Evolutionary conservation across 140 eudicot genomes (phyloP).

Genomic region (Cichorium intybus): DNA sequence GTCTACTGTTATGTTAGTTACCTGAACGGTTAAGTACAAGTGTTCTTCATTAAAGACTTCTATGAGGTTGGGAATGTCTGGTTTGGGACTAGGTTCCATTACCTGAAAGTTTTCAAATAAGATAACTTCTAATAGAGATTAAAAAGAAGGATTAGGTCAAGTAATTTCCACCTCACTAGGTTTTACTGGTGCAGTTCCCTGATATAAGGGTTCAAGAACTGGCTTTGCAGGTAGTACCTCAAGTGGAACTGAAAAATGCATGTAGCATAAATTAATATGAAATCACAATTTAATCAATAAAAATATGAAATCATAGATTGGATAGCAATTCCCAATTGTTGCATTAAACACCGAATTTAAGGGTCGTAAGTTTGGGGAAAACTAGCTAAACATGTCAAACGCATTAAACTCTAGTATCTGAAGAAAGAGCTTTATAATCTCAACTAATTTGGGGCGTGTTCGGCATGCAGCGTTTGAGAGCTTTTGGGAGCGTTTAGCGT

Average conservation of each 20-base stretch:
- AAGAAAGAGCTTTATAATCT: too few relatives aligned
- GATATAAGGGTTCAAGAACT: conserved; percentile 53
- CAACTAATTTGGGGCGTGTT: too few relatives aligned
- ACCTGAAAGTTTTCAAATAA: conserved; percentile 30
- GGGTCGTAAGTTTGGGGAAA: too few relatives aligned
- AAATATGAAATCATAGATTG: neutral
- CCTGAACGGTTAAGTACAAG: conserved; percentile 66
- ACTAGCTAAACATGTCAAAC: too few relatives aligned
- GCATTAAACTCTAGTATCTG: too few relatives aligned
- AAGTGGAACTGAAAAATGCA: conserved; percentile 44
- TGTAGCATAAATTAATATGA: neutral
- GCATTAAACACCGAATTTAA: too few relatives aligned
- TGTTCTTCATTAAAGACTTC: conserved; percentile 67
- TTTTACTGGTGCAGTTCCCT: too few relatives aligned
- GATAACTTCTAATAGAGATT: neutral
- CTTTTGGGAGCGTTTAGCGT: too few relatives aligned
- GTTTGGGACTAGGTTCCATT: conserved; percentile 64
- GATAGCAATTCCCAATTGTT: too few relatives aligned
- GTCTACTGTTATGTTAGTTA: too few relatives aligned
- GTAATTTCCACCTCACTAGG: conserved; percentile 46
- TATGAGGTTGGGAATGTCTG: conserved; percentile 43
- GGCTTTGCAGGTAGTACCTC: conserved; percentile 46
- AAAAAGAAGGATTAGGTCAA: neutral
- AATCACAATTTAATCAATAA: neutral
- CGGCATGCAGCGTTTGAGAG: too few relatives aligned